Evolutionary conservation across 2,329 filamentous ascomycete genomes (phyloP), one percentile per base, ranked within the genome.

Genomic region (Pezicula radicicola): DNA sequence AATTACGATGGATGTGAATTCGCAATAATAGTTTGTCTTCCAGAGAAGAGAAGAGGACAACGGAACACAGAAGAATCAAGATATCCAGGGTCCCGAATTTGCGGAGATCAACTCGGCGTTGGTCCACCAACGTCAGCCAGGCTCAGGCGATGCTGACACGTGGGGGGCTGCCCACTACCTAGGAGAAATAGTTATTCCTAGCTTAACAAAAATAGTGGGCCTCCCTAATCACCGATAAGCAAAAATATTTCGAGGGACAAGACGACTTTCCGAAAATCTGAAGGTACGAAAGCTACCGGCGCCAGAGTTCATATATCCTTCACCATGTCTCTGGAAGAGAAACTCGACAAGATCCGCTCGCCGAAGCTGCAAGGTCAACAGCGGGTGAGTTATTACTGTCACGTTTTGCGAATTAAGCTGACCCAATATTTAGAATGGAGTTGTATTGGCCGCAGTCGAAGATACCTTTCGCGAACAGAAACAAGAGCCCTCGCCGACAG

Each of bases 281-380:
- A 37, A 37, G 25, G 25, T 25, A 25, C 25, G 25, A 52, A 46
- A 43, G 51, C 51, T 37, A 48, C 49, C 45, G 61, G 64, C 62
- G 57, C 62, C 61, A 60, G 56, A 61, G 56, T 45, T 58, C 49
- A 56, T 52, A 58, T 43, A 53, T 55, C 50, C 47, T 59, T 54
- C 67, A 73, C 63, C 63, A 77, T 77, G 75, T 83, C 84, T 71
- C 75, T 97, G 66, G 85, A 88, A 70, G 93, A 96, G 78, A 95
- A 91, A 78, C 84, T 99, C 70, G 89, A 93, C 76, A 97, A 95
- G 82, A 97, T 97, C 72, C 89, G 94, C 74, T 94, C 89, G 68
- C 94, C 94, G 51, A 96, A 96, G 73, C 84, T 97, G 65, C 90
- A 97, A 72, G 96, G 89, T 70, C 92, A 97, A 75, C 85, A 96